A percentile compares a stretch with the other conserved stretches of the same genome.
Conservation (phyloP, 768 basidiomycete species). For the Boletus rubroflammeus region DNA sequence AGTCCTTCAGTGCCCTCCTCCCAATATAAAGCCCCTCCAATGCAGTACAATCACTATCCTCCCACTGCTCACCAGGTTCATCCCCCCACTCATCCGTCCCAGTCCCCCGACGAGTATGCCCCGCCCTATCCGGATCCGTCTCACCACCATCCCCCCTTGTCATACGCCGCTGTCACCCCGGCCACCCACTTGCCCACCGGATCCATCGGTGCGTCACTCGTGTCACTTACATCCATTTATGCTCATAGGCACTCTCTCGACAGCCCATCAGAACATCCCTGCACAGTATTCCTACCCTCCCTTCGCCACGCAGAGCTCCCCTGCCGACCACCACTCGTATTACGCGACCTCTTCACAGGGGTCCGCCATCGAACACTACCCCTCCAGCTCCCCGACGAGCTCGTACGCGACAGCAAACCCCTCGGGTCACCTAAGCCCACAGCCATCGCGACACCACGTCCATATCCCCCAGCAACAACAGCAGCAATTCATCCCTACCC, state of each 20-base stretch:
- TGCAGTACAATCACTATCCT: conserved; percentile 31
- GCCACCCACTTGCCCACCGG: conserved; percentile 18
- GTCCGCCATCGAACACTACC: conserved; percentile 19
- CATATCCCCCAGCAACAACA: conserved; percentile 19
- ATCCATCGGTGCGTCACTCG: conserved; percentile 26
- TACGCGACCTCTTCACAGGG: conserved; percentile 21
- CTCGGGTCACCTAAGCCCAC: conserved; percentile 14
- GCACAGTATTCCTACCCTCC: conserved; percentile 19
- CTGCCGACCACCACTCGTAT: conserved; percentile 25
- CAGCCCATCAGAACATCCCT: conserved; percentile 19
- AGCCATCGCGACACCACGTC: conserved; percentile 15
- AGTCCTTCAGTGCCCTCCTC: conserved; percentile 1
- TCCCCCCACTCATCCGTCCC: conserved; percentile 17
- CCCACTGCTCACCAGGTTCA: conserved; percentile 19
- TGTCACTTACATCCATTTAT: conserved; percentile 6
- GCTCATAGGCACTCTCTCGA: conserved; percentile 9
- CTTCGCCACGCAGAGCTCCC: conserved; percentile 16
- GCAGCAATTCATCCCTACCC: conserved; percentile 46
- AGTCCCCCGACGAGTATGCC: conserved; percentile 19
- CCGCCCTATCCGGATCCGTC: conserved; percentile 25
- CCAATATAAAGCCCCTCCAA: conserved; percentile 5
- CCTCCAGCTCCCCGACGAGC: conserved; percentile 16
- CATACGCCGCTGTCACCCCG: conserved; percentile 27
- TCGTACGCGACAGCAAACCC: conserved; percentile 21
- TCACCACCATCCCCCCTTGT: conserved; percentile 20